Base-by-base conservation (phyloP, 768 basidiomycete species). In the Candolleomyces eurysporus region DNA sequence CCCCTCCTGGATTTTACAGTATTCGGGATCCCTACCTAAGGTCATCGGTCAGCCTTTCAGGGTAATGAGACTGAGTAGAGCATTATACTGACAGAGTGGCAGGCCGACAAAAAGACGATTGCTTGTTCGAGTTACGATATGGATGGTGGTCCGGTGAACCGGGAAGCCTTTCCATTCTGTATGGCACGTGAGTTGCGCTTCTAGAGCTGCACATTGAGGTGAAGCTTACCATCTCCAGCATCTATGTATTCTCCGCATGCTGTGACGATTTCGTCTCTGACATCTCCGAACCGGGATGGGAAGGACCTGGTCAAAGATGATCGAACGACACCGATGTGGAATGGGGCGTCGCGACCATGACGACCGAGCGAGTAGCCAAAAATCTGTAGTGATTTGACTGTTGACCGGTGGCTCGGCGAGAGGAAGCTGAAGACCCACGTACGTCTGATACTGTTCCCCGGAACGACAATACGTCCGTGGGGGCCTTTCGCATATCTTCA, bases 91-190 rank as follows among this genome's bases (percentile, higher is more conserved):
- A 82, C 84, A 84, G 1, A 81, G 54, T 2, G 82, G 81, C 32
- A 76, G 67, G 0, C 84, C 85, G 5, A 85, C 78, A 57, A 85
- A 81, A 0, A 76, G 50, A 17, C 84, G 76, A 61, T 81, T 83
- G 52, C 69, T 78, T 4, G 73, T 68, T 43, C 80, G 75, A 40
- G 75, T 72, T 11, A 84, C 66, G 16, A 84, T 66, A 31, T 71
- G 61, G 60, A 67, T 72, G 9, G 75, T 64, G 0, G 59, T 65
- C 0, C 71, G 64, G 7, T 73, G 32, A 2, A 65, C 71, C 0
- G 67, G 65, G 7, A 80, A 55, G 2, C 63, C 64, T 11, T 67
- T 67, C 82, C 82, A 84, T n/a, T 78, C 80, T 81, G 30, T 36
- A 11, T 17, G 39, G 21, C 50, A 42, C 45, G 48, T 36, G 4